Conservation (phyloP, 805 yeast species). For the Wickerhamiella azyma region DNA sequence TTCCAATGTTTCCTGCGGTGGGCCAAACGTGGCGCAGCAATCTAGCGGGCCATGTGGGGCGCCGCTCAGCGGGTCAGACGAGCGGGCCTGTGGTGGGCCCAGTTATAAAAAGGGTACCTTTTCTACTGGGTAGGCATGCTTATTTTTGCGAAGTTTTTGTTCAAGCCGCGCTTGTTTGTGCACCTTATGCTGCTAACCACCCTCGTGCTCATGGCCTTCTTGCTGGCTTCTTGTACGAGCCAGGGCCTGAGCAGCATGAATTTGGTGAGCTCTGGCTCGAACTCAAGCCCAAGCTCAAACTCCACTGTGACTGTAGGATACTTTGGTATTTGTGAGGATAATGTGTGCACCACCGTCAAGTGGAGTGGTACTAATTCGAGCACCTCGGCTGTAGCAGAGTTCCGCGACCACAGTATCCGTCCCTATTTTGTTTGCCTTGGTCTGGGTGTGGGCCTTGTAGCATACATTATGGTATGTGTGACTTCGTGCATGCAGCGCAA, state of each 20-base stretch:
- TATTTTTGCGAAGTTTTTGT: not conserved
- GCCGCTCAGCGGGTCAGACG: no score
- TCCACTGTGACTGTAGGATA: not conserved
- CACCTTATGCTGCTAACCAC: not conserved
- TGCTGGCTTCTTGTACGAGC: conserved; percentile 1
- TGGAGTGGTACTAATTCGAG: not conserved
- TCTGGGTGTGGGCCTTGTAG: not conserved
- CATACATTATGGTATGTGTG: conserved; percentile 3
- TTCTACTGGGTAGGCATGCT: not conserved
- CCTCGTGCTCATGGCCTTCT: not conserved
- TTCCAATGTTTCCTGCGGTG: not conserved
- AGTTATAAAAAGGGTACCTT: not conserved
- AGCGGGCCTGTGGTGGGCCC: no score
- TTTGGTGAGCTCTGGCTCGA: not conserved
- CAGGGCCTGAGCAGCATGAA: not conserved
- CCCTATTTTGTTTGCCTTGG: conserved; percentile 15
- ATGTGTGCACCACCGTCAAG: not conserved
- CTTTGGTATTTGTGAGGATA: conserved; percentile 2
- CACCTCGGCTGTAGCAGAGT: conserved; percentile 7
- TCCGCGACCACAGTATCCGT: conserved; percentile 11
- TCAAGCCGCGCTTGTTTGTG: not conserved
- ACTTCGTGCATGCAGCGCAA: not conserved
- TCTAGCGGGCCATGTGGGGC: no score
- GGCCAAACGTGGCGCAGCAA: not conserved
- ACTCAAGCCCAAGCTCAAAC: not conserved